Evolutionary conservation across 495 filamentous ascomycete species (phyloP).

Genomic region (Podospora australis): DNA sequence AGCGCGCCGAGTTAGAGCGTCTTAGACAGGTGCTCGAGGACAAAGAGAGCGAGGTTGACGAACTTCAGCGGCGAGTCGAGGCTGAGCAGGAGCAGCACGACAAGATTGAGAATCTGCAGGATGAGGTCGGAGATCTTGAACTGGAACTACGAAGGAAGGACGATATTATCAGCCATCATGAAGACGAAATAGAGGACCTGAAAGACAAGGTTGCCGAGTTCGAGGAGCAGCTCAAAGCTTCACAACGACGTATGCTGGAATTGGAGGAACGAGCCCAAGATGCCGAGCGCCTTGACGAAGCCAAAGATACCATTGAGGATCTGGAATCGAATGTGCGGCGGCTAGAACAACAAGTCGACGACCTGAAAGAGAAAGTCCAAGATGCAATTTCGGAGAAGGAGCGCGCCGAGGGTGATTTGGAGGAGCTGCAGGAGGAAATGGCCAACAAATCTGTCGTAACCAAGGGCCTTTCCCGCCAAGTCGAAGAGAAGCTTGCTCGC

Average conservation of each 20-base stretch:
- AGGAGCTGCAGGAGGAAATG: constrained; percentile 70
- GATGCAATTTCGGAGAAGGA: constrained; percentile 57
- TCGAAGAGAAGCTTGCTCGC: constrained; percentile 61
- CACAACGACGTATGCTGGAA: constrained; percentile 52
- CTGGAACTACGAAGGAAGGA: constrained; percentile 54
- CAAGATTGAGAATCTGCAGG: constrained; percentile 46
- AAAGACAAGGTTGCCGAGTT: constrained; percentile 48
- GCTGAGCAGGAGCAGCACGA: constrained; percentile 36
- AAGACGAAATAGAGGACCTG: constrained; percentile 37
- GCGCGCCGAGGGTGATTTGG: constrained; percentile 49
- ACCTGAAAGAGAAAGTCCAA: constrained; percentile 55
- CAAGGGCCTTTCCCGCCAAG: constrained; percentile 67
- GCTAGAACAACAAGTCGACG: constrained; percentile 45
- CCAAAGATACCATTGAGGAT: constrained; percentile 44
- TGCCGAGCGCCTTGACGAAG: constrained; percentile 48
- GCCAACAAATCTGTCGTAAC: constrained; percentile 71
- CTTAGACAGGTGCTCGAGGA: constrained; percentile 46
- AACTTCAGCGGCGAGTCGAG: constrained; percentile 45
- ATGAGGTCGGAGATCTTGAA: constrained; percentile 55
- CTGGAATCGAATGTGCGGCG: constrained; percentile 39
- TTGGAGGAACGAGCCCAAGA: constrained; percentile 55
- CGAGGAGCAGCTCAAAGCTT: constrained; percentile 46
- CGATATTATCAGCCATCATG: constrained; percentile 32
- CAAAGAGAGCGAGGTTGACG: constrained; percentile 49
- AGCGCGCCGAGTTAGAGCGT: constrained; percentile 53